Evolutionary conservation across 805 yeast genomes (phyloP), one percentile per base, ranked within the genome.

Genomic region (Candida taoyuanica): DNA sequence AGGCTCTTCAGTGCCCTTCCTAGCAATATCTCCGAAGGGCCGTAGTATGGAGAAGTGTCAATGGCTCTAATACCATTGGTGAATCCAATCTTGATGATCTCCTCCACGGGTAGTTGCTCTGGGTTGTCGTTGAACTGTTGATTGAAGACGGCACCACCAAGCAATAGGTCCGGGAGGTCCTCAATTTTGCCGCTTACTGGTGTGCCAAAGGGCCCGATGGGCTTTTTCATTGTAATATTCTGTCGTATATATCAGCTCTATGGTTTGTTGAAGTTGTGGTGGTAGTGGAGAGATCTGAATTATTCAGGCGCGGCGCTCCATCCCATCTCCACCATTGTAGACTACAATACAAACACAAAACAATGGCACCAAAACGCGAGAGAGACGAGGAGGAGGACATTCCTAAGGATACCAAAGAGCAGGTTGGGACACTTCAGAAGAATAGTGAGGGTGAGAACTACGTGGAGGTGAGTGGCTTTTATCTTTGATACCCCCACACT

Each of bases 11-110:
- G 62, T 0, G 88, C 91, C 13, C 68, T 44, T 2, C 98, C 97
- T 5, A 85, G 56, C 12, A 89, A 47, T 15, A 62, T 68, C 54
- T 89, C 98, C 5, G 95, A 84, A 0, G 86, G 86, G 0, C 97
- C 97, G 56, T 89, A 89, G 62, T 85, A 88, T 4, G 97, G 96
- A 0, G 96, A 85, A 0, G 97, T 87, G 55, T 89, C 97, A 26
- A 89, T 67, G 2, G 95, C 93, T 32, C 70, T 72, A 43, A 86
- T 65, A 0, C 96, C 96, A 18, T 67, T 55, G 16, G 65, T 61
- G 50, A 89, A 80, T 0, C 89, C 93, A 12, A 58, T 51, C 33
- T 64, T 55, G 16, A 89, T 48, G 34, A 89, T 72, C 0, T 74
- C 77, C 9, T 62, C 65, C 9, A 79, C 69, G 1, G 86, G 82